A percentile compares a stretch with the other conserved stretches of the same genome.
Conservation (phyloP, 768 basidiomycete genomes). For the Agrocybe praecox region DNA sequence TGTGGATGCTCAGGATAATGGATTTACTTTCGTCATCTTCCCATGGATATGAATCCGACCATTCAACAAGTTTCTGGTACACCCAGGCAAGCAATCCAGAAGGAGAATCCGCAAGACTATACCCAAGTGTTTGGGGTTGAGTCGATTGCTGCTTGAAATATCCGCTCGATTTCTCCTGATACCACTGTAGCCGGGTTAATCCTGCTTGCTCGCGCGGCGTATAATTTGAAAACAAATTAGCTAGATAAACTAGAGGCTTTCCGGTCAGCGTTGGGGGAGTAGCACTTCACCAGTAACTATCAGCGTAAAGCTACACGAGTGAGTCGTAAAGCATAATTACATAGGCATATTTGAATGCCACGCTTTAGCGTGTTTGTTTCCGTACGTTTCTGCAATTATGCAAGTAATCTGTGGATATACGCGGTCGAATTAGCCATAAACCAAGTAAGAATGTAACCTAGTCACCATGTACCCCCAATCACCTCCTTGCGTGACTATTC, state of each 20-base stretch:
- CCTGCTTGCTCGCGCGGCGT: constrained; percentile 35
- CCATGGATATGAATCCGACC: constrained; percentile 14
- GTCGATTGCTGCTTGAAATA: constrained; percentile 45
- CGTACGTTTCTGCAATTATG: constrained; percentile 29
- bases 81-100: constrained; percentile 51
- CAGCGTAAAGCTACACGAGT: background rate
- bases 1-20: background rate
- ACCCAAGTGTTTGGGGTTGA: constrained; percentile 56
- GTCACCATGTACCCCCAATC: constrained; percentile 48
- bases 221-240: constrained; percentile 10
- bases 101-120: constrained; percentile 58
- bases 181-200: constrained; percentile 29
- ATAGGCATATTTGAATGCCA: constrained; percentile 48
- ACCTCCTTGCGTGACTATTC: constrained; percentile 47
- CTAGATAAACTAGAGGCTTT: background rate
- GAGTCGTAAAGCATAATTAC: background rate
- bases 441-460: background rate
- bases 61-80: constrained; percentile 12
- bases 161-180: constrained; percentile 30
- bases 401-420: constrained; percentile 24
- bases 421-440: constrained; percentile 7
- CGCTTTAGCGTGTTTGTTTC: constrained; percentile 43
- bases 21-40: constrained; percentile 50
- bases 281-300: background rate
- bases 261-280: background rate